A percentile compares a stretch with the other conserved stretches of the same genome.
Conservation (phyloP, 768 basidiomycete species). For the Lepiota brunneoincarnata region DNA sequence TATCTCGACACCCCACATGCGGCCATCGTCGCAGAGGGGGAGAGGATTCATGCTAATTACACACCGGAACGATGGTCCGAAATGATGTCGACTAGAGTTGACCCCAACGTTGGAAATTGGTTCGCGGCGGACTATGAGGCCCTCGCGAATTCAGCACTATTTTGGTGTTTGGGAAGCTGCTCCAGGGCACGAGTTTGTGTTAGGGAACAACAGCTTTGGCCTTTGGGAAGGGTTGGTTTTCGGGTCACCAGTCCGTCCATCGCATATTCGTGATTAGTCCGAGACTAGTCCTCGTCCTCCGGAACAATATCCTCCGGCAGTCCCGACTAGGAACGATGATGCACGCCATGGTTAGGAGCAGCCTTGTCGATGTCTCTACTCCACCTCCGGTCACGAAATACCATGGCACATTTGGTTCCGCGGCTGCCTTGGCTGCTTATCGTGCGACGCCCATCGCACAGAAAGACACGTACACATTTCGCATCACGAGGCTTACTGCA, state of each 20-base stretch:
- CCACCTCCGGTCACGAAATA: not conserved
- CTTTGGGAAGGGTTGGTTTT: conserved; percentile 25
- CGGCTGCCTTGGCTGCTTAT: not conserved
- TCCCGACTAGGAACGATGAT: not conserved
- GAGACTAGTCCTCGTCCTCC: conserved; percentile 22
- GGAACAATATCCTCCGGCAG: conserved; percentile 3
- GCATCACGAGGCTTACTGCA: conserved; percentile 19
- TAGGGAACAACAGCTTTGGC: conserved; percentile 25
- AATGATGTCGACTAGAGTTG: conserved; percentile 8
- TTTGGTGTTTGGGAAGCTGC: conserved; percentile 25
- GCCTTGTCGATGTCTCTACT: conserved; percentile 11
- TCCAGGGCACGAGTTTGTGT: conserved; percentile 24
- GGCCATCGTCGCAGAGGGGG: conserved; percentile 9
- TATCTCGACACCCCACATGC: conserved; percentile 24
- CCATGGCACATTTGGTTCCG: not conserved
- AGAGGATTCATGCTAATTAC: conserved; percentile 9
- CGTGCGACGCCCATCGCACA: conserved; percentile 9
- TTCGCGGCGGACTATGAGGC: conserved; percentile 18
- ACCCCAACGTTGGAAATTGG: conserved; percentile 17
- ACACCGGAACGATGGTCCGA: not conserved
- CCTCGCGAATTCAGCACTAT: conserved; percentile 15
- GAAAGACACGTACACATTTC: conserved; percentile 20
- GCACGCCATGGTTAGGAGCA: conserved; percentile 1
- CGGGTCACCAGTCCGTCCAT: conserved; percentile 15
- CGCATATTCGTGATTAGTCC: conserved; percentile 28